These are phyloP conservation scores for Brettanomyces anomalus DNA, from an alignment of 805 yeast genomes.

Conservation along the genomic window DNA sequence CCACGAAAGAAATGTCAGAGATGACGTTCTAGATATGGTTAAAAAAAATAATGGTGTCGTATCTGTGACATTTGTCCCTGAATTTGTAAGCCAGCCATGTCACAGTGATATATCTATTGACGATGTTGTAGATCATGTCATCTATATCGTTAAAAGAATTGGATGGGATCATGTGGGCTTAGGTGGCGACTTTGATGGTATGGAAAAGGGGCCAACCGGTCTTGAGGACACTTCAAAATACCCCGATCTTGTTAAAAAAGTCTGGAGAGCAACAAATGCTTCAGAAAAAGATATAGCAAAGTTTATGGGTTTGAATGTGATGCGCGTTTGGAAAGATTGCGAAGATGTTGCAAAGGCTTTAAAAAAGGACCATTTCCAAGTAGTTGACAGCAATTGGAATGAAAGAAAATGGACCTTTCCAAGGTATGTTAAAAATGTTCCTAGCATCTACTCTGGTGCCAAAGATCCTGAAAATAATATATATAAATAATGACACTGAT, in stretches of 20 bases:
- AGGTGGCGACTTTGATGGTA: slow-evolving; percentile 50
- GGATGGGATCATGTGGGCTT: slow-evolving; percentile 49
- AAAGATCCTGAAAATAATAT: slow-evolving; percentile 7
- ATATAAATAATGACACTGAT: slow-evolving; percentile 5
- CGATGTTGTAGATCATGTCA: slow-evolving; percentile 39
- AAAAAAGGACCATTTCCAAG: slow-evolving; percentile 10
- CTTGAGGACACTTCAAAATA: slow-evolving; percentile 49
- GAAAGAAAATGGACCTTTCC: slow-evolving; percentile 34
- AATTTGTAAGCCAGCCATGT: slow-evolving; percentile 24
- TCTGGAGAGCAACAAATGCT: slow-evolving; percentile 27
- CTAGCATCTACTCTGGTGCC: slow-evolving; percentile 28
- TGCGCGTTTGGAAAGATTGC: slow-evolving; percentile 38
- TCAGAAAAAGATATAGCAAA: slow-evolving; percentile 34
- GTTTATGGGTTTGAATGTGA: slow-evolving; percentile 37
- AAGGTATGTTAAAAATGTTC: slow-evolving; percentile 24
- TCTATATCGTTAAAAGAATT: slow-evolving; percentile 32
- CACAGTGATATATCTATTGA: slow-evolving; percentile 35
- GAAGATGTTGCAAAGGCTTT: slow-evolving; percentile 24
- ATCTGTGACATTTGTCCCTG: slow-evolving; percentile 38
- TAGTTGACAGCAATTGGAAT: slow-evolving; percentile 33
- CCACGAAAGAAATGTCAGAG: slow-evolving; percentile 40
- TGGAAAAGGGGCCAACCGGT: slow-evolving; percentile 35
- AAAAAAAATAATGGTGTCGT: slow-evolving; percentile 41
- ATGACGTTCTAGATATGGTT: slow-evolving; percentile 33
- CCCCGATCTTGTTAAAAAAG: slow-evolving; percentile 35